Conservation (phyloP, 2,329 filamentous ascomycete genomes). For the Leptographium lundbergii region DNA sequence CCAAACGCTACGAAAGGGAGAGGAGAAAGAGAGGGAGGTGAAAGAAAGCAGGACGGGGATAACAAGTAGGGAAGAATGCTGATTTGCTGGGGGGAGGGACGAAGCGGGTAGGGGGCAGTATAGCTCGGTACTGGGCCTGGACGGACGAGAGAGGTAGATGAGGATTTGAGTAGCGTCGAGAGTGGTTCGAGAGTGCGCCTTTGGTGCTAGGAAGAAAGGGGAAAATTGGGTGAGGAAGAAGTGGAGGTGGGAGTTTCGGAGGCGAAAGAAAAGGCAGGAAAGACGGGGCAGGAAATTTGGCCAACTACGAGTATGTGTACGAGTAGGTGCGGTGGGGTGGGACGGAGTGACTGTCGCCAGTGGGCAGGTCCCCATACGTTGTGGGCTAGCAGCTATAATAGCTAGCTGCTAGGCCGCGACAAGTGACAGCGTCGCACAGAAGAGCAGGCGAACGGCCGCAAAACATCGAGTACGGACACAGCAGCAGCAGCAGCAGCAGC, state of each 20-base stretch:
- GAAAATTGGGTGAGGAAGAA: not conserved
- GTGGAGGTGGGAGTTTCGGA: not conserved
- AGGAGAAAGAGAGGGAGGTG: not conserved
- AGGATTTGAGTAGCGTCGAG: not conserved
- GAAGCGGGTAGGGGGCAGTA: conserved; percentile 1
- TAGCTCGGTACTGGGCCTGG: not conserved
- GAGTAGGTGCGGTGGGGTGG: not conserved
- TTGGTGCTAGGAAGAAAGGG: not conserved
- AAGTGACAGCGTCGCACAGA: not conserved
- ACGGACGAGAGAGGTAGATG: not conserved
- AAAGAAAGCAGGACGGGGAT: not conserved
- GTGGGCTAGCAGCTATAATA: not conserved
- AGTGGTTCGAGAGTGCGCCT: not conserved
- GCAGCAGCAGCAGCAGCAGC: not conserved
- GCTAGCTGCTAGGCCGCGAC: not conserved
- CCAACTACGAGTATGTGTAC: not conserved
- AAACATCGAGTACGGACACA: not conserved
- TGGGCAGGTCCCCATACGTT: not conserved
- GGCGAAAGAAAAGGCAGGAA: not conserved
- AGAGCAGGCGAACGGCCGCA: not conserved
- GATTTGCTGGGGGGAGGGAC: not conserved
- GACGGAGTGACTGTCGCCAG: not conserved
- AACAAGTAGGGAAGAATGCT: not conserved
- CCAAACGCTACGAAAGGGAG: not conserved
- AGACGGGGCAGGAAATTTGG: not conserved